Percentiles rank a stretch among this genome's conserved stretches.
phyloP scores from a whole-genome alignment of 306 rosid genomes.

The Dicorynia guianensis region DNA sequence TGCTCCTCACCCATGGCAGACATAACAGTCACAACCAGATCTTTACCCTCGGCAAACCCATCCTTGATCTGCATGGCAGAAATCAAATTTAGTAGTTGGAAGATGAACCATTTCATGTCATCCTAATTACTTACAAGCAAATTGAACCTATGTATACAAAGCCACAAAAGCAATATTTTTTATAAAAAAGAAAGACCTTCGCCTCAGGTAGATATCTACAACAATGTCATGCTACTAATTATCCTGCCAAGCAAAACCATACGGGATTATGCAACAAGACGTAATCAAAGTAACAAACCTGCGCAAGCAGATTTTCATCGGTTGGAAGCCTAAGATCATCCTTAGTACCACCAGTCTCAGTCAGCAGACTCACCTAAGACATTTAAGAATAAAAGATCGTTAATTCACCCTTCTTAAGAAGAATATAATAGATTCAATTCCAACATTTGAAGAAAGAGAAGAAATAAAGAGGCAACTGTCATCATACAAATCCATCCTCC shows the following conservation, averaged over 20 bases:
- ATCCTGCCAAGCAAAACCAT: not conserved
- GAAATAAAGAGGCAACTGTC: not conserved
- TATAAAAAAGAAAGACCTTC: too few relatives aligned
- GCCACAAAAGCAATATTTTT: too few relatives aligned
- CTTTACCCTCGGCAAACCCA: slow-evolving; percentile 71
- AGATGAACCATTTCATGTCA: not conserved
- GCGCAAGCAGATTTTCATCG: slow-evolving; percentile 65
- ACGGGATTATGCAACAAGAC: not conserved
- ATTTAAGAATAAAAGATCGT: not conserved
- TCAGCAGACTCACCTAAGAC: slow-evolving; percentile 73
- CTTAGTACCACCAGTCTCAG: slow-evolving; percentile 69
- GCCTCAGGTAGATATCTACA: not conserved
- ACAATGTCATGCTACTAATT: not conserved
- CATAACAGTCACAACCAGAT: slow-evolving; percentile 74
- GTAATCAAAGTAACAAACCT: slow-evolving; percentile 44
- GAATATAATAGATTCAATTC: not conserved
- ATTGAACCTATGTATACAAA: not conserved
- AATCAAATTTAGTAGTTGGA: not conserved
- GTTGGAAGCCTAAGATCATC: slow-evolving; percentile 80
- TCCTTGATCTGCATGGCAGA: slow-evolving; percentile 68
- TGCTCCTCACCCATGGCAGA: slow-evolving; percentile 85
- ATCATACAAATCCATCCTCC: slow-evolving; percentile 80
- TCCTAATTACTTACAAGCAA: not conserved
- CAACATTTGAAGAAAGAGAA: not conserved
- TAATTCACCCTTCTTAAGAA: not conserved